Evolutionary conservation across 2,329 filamentous ascomycete species (phyloP), one percentile per base, ranked within the genome.

Genomic region (Cladophialophora immunda): DNA sequence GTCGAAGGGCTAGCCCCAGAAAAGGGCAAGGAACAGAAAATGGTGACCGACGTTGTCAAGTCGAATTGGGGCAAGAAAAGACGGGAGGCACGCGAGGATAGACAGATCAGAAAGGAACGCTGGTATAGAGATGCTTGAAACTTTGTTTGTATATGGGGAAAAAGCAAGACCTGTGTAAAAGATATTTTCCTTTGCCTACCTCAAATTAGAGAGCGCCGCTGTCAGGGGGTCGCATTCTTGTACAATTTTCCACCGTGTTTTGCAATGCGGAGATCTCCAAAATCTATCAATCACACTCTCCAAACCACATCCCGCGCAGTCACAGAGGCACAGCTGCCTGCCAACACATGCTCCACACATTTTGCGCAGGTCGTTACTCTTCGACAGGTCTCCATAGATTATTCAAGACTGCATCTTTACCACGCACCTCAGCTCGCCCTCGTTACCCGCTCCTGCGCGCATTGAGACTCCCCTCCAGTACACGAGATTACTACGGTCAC

Each of bases 61-160:
- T 81, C 78, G 64, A 83, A 81, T 77, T 91, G 89, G 89, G 89
- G 89, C 34, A 75, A 76, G 58, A 84, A 83, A 78, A 85, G 86
- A 77, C 82, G 81, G 68, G 83, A 84, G 78, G 88, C 88, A 50
- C 83, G 87, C 69, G 86, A 89, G 76, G 88, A 89, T 73, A 80
- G 87, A 73, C 77, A 80, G 73, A 81, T 85, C 76, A 85, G 88
- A 78, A 87, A 84, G 81, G 84, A 84, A 73, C 75, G 82, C 34
- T 90, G 88, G 88, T 86, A 84, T 56, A 81, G 81, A 73, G 87
- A 88, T 77, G 83, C 81, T 68, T 88, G 78, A 81, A 53, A 47
- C 34, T 38, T 13, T 54, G 27, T 36, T 45, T 27, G 25, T n/a
- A 47, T 58, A 54, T 41, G 54, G 54, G 25, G 25, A 15, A 41